Percentiles rank a stretch among this genome's conserved stretches.
Evolutionary conservation across 2,329 filamentous ascomycete species (phyloP).

Genomic region (Acrocalymma vagum): DNA sequence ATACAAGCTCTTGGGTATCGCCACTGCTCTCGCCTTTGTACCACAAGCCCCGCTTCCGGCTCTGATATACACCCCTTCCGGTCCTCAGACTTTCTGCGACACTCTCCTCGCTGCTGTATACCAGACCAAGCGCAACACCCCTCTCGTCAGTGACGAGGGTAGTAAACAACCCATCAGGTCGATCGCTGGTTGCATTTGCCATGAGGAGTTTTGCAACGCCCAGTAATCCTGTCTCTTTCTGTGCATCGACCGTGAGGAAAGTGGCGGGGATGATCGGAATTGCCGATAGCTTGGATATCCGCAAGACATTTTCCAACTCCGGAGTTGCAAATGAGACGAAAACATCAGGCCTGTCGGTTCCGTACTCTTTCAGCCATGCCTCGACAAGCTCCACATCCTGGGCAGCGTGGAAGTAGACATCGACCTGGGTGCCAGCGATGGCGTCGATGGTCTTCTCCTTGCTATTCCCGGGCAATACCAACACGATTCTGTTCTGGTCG

Average conservation of each 20-base stretch:
- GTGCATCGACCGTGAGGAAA: conserved; percentile 70
- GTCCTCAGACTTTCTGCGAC: conserved; percentile 86
- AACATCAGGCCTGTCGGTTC: conserved; percentile 57
- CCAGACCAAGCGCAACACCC: conserved; percentile 83
- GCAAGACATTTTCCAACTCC: conserved; percentile 49
- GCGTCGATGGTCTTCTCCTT: conserved; percentile 51
- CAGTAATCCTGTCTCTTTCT: conserved; percentile 67
- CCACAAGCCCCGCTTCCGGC: conserved; percentile 93
- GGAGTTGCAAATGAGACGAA: conserved; percentile 59
- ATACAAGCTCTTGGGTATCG: conserved; percentile 88
- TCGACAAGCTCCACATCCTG: conserved; percentile 53
- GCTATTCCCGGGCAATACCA: conserved; percentile 58
- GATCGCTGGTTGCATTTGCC: conserved; percentile 79
- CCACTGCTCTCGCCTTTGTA: conserved; percentile 96
- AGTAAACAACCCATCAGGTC: conserved; percentile 82
- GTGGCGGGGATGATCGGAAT: conserved; percentile 80
- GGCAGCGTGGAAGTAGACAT: conserved; percentile 54
- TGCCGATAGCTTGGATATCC: conserved; percentile 54
- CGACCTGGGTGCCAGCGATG: conserved; percentile 52
- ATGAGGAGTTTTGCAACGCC: conserved; percentile 77
- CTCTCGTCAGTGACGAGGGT: conserved; percentile 92
- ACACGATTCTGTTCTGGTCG: conserved; percentile 64
- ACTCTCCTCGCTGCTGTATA: conserved; percentile 94
- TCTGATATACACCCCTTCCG: conserved; percentile 89
- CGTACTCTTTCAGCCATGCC: conserved; percentile 59